Evolutionary conservation across 805 yeast species (phyloP), one percentile per base, ranked within the genome.

Genomic region (Ogataea pini): DNA sequence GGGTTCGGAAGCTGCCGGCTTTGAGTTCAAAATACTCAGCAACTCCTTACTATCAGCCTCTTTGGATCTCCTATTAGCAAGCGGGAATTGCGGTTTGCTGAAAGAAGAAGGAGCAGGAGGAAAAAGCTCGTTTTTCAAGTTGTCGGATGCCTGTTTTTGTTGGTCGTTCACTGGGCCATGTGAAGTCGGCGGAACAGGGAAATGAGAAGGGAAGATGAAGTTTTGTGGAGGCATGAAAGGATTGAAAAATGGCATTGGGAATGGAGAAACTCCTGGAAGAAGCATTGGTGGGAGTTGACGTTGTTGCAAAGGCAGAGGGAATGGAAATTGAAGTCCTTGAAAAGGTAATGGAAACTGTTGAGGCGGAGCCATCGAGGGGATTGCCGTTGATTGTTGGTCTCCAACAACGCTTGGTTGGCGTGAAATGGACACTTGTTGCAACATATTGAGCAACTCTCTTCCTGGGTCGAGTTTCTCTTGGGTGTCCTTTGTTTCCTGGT

Each of bases 361-460:
- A 22, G 38, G 47, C 8, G 41, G 49, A n/a, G 41, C 50, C 34
- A 43, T 28, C 8, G 49, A 25, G 4, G 44, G 32, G 19, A 42
- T 31, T 16, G 50, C 14, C 25, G 9, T 5, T 4, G 31, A 5
- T 14, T 28, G 31, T 12, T 28, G 31, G 9, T 31, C 34, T 7
- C 16, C 34, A 31, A 31, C 34, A 8, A 31, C 29, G 33, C 55
- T 53, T 27, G 62, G 54, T 36, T 60, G 62, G 31, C 60, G 58
- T 14, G 60, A 62, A 25, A 63, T 64, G 7, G 77, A 73, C 14
- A 79, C 77, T 40, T 68, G 64, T 53, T 78, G 80, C 50, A 86
- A 71, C 63, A 85, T 75, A 52, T 84, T 79, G 58, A 86, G 74
- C 48, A 86, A 65, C 45, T 85, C 92, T 72, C 92, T 82, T 28